phyloP scores from a whole-genome alignment of 2,329 filamentous ascomycete genomes.

The Penicillium glabrum region DNA sequence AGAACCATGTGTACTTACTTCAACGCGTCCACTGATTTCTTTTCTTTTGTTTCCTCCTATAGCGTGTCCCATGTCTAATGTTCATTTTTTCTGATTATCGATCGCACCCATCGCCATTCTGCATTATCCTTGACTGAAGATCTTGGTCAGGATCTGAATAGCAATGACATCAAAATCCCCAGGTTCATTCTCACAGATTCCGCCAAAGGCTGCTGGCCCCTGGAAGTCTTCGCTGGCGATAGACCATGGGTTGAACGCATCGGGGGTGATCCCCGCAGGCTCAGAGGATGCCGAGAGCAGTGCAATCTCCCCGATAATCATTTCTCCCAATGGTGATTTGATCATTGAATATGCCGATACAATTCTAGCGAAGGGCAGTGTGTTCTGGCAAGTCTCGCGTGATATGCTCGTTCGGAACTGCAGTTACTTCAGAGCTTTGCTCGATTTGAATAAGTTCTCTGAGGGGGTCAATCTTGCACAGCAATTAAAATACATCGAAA shows the following conservation, averaged over 20 bases:
- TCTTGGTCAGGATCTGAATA: not conserved
- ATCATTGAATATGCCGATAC: slow-evolving; percentile 33
- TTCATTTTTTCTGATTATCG: accelerated
- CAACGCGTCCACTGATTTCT: not conserved
- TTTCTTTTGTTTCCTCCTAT: not conserved
- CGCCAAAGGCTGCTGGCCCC: not conserved
- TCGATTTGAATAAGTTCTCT: slow-evolving; percentile 44
- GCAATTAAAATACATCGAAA: slow-evolving; percentile 21
- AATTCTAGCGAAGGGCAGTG: slow-evolving; percentile 5
- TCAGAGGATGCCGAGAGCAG: not conserved
- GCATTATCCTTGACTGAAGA: not conserved
- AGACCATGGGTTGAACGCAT: not conserved
- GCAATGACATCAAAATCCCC: not conserved
- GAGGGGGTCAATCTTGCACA: slow-evolving; percentile 39
- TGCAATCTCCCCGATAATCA: slow-evolving; percentile 2
- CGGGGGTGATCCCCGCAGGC: not conserved
- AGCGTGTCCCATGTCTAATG: not conserved
- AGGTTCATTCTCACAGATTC: not conserved
- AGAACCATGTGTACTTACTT: not conserved
- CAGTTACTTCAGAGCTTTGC: slow-evolving; percentile 40
- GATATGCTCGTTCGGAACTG: slow-evolving; percentile 32
- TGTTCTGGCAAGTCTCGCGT: slow-evolving; percentile 37
- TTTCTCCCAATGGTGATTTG: slow-evolving; percentile 35
- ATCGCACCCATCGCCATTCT: not conserved
- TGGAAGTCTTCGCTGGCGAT: not conserved